Evolutionary conservation across 108 stramenopile genomes (phyloP).

Genomic region (Nannochloropsis granulata): DNA sequence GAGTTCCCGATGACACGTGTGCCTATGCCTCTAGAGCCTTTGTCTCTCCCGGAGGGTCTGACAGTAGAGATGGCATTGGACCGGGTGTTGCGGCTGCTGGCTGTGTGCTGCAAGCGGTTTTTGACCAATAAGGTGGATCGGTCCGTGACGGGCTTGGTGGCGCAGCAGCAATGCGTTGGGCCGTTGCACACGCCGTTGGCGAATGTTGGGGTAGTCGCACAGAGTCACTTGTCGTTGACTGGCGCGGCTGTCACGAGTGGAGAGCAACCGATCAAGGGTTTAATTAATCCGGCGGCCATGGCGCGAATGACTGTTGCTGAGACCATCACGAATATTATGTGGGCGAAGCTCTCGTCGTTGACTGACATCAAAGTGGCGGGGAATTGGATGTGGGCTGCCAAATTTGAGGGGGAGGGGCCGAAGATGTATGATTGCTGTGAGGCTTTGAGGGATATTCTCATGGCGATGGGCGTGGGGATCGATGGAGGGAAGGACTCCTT

Average conservation of each 20-base stretch:
- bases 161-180: constrained; percentile 98
- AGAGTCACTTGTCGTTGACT: constrained; percentile 74
- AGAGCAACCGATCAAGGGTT: constrained; percentile 93
- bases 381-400: constrained; percentile 99
- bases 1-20: constrained; percentile 47
- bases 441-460: constrained; percentile 70
- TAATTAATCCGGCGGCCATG: constrained; percentile 80
- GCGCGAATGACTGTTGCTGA: constrained; percentile 93
- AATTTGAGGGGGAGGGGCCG: constrained; percentile 90
- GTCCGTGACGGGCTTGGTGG: constrained; percentile 92
- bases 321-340: constrained; percentile 94
- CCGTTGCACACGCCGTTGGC: constrained; percentile 85
- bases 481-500: constrained; percentile 99
- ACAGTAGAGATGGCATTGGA: constrained; percentile 46
- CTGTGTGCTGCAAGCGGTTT: constrained; percentile 94
- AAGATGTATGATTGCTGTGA: constrained; percentile 96
- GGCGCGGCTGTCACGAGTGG: constrained; percentile 93
- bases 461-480: constrained; percentile 75
- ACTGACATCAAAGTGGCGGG: constrained; percentile 87
- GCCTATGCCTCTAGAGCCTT: neutral
- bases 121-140: constrained; percentile 97
- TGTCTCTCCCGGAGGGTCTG: constrained; percentile 51
- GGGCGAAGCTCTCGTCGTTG: constrained; percentile 78
- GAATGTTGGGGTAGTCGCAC: constrained; percentile 85
- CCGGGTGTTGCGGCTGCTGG: constrained; percentile 77